Conservation (phyloP, 2,329 filamentous ascomycete genomes). For the Sordariomycetes sp. region DNA sequence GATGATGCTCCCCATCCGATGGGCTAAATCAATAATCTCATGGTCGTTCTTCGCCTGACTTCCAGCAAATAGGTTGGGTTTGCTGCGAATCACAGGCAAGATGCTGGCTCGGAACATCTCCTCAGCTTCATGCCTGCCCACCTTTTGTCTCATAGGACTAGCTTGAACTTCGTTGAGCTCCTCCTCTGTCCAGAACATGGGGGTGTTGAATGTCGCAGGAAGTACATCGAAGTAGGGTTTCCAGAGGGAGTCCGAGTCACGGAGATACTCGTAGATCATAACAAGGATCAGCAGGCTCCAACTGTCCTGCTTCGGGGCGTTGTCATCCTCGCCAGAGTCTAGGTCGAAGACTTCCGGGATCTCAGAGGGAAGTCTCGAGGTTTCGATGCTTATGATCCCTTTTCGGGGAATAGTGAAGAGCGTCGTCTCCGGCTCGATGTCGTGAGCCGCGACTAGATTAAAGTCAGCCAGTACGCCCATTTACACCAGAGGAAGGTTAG, state of each 20-base stretch:
- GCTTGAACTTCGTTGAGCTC: constrained; percentile 69
- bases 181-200: constrained; percentile 76
- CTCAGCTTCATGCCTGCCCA: constrained; percentile 66
- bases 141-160: constrained; percentile 65
- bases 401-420: constrained; percentile 72
- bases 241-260: constrained; percentile 56
- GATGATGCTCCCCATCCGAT: constrained; percentile 78
- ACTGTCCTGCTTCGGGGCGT: constrained; percentile 32
- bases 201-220: constrained; percentile 64
- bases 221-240: constrained; percentile 69
- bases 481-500: constrained; percentile 1
- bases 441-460: constrained; percentile 54
- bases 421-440: constrained; percentile 65
- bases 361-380: constrained; percentile 54
- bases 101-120: constrained; percentile 51
- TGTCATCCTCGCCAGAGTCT: constrained; percentile 22
- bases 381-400: constrained; percentile 62
- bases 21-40: constrained; percentile 46
- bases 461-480: constrained; percentile 6
- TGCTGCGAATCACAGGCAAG: constrained; percentile 37
- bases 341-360: constrained; percentile 44
- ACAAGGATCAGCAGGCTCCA: constrained; percentile 61
- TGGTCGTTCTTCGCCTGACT: constrained; percentile 27
- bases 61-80: constrained; percentile 32
- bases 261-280: constrained; percentile 68